phyloP scores from a whole-genome alignment of 768 basidiomycete species.

The Lepiota brunneoincarnata region DNA sequence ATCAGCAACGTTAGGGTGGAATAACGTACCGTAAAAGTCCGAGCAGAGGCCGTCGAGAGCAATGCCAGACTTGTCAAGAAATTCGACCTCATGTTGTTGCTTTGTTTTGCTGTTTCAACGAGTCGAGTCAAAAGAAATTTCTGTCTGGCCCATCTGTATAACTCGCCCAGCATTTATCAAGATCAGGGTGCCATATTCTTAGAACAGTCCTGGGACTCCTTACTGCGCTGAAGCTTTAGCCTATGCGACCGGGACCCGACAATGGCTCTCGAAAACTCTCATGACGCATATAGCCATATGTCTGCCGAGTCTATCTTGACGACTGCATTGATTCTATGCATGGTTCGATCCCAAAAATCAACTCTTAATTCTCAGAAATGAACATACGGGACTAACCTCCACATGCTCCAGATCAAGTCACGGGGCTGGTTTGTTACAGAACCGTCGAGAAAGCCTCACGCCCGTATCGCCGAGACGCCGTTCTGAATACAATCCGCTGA shows the following conservation, averaged over 20 bases:
- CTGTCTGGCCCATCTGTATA: too few species aligned
- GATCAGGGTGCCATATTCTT: neutral
- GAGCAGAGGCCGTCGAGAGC: constrained; percentile 11
- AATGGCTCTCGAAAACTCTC: neutral
- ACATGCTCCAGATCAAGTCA: constrained; percentile 1
- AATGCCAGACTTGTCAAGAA: constrained; percentile 6
- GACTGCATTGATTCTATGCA: neutral
- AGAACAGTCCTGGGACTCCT: neutral
- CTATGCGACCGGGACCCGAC: neutral
- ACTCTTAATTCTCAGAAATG: neutral
- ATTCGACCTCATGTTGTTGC: constrained; percentile 10
- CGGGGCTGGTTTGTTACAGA: neutral
- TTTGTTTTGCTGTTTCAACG: too few species aligned
- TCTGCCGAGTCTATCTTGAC: neutral
- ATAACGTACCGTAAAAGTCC: constrained; percentile 46
- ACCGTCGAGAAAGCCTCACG: neutral
- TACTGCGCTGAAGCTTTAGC: neutral
- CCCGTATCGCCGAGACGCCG: neutral
- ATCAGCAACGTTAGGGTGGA: neutral
- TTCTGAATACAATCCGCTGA: neutral
- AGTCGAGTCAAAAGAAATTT: too few species aligned
- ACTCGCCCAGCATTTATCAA: constrained; percentile 8
- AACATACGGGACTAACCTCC: neutral
- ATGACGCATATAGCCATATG: neutral
- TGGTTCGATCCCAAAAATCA: neutral